These are phyloP conservation scores for Ophiostoma novo-ulmi DNA, from an alignment of 2,329 filamentous ascomycete species.

Conservation along the genomic window DNA sequence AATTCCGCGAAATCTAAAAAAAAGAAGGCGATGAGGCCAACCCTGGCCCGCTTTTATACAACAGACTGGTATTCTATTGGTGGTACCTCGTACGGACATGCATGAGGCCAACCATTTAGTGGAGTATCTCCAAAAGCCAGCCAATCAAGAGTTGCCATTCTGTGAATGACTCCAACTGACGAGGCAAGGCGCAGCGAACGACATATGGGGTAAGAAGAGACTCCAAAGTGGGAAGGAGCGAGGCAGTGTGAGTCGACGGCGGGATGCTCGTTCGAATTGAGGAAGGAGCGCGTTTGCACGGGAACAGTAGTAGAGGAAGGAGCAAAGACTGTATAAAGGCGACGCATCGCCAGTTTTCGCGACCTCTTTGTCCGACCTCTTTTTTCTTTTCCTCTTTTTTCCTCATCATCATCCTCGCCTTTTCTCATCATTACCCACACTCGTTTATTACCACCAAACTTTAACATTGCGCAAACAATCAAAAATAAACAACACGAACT, in stretches of 20 bases:
- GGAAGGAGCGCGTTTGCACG: not conserved
- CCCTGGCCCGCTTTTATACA: not conserved
- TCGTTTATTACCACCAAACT: not conserved
- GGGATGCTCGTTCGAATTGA: not conserved
- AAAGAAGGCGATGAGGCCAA: not conserved
- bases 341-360: not conserved
- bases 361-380: not conserved
- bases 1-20: not conserved
- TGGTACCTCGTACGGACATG: not conserved
- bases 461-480: not conserved
- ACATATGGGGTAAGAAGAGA: not conserved
- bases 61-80: not conserved
- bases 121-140: not conserved
- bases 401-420: not conserved
- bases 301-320: not conserved
- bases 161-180: not conserved
- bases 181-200: not conserved
- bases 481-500: not conserved
- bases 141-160: not conserved
- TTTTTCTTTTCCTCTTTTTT: not conserved
- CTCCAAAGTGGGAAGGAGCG: not conserved
- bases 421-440: not conserved
- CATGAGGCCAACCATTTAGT: not conserved
- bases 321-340: not conserved
- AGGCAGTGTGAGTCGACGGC: slow-evolving; percentile 5